phyloP scores from a whole-genome alignment of 768 basidiomycete genomes.

The Boletus rufocinnamomeus region DNA sequence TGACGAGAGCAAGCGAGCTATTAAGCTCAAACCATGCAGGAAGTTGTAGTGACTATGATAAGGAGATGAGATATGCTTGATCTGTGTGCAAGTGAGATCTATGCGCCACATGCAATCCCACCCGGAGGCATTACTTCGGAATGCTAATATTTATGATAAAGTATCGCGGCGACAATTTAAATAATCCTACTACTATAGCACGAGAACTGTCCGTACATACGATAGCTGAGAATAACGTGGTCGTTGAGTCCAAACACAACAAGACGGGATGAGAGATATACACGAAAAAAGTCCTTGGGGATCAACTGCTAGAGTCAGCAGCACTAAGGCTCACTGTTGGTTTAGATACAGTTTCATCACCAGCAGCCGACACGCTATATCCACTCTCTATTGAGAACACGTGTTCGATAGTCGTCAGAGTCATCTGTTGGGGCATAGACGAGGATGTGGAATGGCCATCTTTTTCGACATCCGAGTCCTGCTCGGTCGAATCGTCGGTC shows the following conservation, averaged over 20 bases:
- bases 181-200: neutral
- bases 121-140: too few relatives aligned
- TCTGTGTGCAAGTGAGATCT: too few relatives aligned
- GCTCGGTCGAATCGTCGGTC: neutral
- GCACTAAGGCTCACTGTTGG: neutral
- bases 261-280: neutral
- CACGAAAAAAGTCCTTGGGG: neutral
- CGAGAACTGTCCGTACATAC: neutral
- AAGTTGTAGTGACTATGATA: neutral
- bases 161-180: neutral
- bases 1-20: too few relatives aligned
- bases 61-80: neutral
- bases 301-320: neutral
- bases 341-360: neutral
- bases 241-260: neutral
- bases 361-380: too few relatives aligned
- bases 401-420: slow-evolving; percentile 19
- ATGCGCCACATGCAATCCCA: neutral
- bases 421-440: neutral
- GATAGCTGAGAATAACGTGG: neutral
- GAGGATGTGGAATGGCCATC: neutral
- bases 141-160: too few relatives aligned
- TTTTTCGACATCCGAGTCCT: neutral
- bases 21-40: neutral
- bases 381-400: neutral